phyloP scores from a whole-genome alignment of 345 rosid genomes.

The Boechera retrofracta region DNA sequence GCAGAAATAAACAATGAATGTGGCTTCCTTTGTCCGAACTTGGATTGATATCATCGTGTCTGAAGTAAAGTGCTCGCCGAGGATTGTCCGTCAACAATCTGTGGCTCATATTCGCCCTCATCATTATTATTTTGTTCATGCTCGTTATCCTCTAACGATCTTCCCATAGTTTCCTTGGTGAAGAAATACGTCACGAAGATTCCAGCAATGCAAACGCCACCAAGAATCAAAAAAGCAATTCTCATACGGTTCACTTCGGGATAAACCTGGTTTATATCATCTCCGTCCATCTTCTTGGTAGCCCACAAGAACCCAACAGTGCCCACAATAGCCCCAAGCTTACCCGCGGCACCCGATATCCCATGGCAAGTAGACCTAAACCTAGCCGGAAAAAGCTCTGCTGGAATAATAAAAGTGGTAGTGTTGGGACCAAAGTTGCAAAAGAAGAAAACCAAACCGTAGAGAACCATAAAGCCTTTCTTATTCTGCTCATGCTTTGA shows the following conservation, averaged over 20 bases:
- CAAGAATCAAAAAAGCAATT: constrained; percentile 48
- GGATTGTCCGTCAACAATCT: constrained; percentile 26
- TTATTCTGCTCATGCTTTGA: not conserved
- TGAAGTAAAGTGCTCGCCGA: constrained; percentile 34
- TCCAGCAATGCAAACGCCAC: constrained; percentile 63
- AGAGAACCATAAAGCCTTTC: constrained; percentile 57
- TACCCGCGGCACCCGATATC: constrained; percentile 74
- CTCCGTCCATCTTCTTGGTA: constrained; percentile 17
- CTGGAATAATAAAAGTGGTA: constrained; percentile 79
- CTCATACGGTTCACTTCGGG: constrained; percentile 46
- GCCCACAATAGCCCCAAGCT: constrained; percentile 79
- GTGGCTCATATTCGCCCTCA: constrained; percentile 31
- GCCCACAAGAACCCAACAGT: constrained; percentile 65
- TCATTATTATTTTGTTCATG: not conserved
- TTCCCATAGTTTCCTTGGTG: constrained; percentile 68
- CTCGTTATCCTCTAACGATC: constrained; percentile 76
- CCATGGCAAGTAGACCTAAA: constrained; percentile 85
- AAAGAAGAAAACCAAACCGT: constrained; percentile 69
- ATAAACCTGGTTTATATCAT: not conserved
- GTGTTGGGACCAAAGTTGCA: constrained; percentile 84
- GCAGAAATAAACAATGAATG: not conserved
- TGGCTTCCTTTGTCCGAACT: constrained; percentile 8
- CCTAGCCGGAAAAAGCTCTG: constrained; percentile 82
- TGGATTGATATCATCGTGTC: constrained; percentile 15
- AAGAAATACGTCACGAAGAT: constrained; percentile 52